Evolutionary conservation across 805 yeast species (phyloP).

Genomic region (Priceomyces fermenticarens): DNA sequence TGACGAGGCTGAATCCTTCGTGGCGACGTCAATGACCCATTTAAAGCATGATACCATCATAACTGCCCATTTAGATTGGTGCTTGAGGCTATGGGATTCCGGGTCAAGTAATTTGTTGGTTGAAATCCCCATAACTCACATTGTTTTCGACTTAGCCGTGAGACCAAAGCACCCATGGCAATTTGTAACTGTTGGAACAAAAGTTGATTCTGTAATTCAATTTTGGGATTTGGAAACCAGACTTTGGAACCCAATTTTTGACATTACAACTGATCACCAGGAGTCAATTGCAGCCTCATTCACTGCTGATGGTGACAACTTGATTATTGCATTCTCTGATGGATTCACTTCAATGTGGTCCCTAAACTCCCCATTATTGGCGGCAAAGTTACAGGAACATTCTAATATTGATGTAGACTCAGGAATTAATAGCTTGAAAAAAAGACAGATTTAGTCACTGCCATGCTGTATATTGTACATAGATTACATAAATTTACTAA

Average conservation of each 20-base stretch:
- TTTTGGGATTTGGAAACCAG: slow-evolving; percentile 27
- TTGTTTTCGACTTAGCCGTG: slow-evolving; percentile 15
- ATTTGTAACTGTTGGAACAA: slow-evolving; percentile 23
- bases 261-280: slow-evolving; percentile 9
- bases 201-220: slow-evolving; percentile 14
- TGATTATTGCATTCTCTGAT: slow-evolving; percentile 20
- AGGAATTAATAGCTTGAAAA: not conserved
- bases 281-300: slow-evolving; percentile 13
- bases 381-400: not conserved
- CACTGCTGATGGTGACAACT: slow-evolving; percentile 13
- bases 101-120: slow-evolving; percentile 10
- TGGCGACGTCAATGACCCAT: slow-evolving; percentile 4
- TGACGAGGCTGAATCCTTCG: slow-evolving; percentile 5
- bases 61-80: slow-evolving; percentile 22
- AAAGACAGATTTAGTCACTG: slow-evolving; percentile 1
- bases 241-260: slow-evolving; percentile 16
- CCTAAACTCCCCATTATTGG: slow-evolving; percentile 8
- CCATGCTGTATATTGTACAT: slow-evolving; percentile 1
- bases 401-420: slow-evolving; percentile 10
- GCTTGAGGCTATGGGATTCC: slow-evolving; percentile 18
- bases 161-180: slow-evolving; percentile 19
- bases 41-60: slow-evolving; percentile 9
- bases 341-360: slow-evolving; percentile 15
- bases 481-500: slow-evolving; percentile 7
- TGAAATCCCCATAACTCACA: slow-evolving; percentile 17